Evolutionary conservation across 176 grass and related monocot species (phyloP), one percentile per base, ranked within the genome.

Genomic region (Puya raimondii): DNA sequence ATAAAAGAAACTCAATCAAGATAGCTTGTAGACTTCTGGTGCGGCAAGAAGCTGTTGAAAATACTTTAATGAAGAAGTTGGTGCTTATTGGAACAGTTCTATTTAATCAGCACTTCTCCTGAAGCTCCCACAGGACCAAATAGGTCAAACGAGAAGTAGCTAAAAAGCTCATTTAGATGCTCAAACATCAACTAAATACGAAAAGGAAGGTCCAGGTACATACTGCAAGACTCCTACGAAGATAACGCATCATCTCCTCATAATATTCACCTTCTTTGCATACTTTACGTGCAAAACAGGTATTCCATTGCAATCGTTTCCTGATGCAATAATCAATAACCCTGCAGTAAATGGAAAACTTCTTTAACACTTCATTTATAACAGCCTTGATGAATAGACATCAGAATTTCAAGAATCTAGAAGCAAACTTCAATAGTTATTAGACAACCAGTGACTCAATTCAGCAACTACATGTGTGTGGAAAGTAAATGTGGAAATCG

Each of bases 171-270:
- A 8, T 61, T 73, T 16, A 25, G n/a, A 48, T 48, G 47, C 42
- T 63, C 51, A 13, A 53, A 80, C 63, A 12, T 4, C 33, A 50
- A 47, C 12, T 6, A 15, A 67, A 48, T 58, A 68, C 16, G 16
- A 67, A 48, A 15, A 49, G 21, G 13, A 50, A 13, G 4, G 64
- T 48, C 64, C 11, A 14, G 53, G 51, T 42, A 68, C 73, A 64
- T 83, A 92, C 89, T 57, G 89, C 84, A 65, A 97, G 84, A 85
- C 92, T 97, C 75, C 48, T 83, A 63, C 82, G 79, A n/a, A 93
- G 84, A 66, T 97, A 92, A 50, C 72, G 84, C 94, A 97, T 97
- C 94, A 97, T 92, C 50, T 97, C 89, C 67, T 97, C 94, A 61
- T 97, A 90, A 72, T 92, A 97, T 53, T 97, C 94, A 69, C 81